Evolutionary conservation across 768 basidiomycete genomes (phyloP).

Genomic region (Termitomyces sp.): DNA sequence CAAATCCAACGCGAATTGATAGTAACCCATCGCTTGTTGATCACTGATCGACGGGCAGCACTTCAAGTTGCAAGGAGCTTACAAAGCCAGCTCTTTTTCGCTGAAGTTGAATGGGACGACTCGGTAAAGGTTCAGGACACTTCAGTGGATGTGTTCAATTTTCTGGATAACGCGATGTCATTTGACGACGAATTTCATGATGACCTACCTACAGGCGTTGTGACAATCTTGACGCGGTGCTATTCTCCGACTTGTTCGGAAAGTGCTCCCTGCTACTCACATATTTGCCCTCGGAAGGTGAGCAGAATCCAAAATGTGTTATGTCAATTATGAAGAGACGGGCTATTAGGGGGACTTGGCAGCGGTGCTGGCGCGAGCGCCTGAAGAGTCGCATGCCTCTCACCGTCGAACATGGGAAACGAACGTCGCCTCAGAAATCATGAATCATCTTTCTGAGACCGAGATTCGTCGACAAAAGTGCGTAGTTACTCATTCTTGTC

Average conservation of each 20-base stretch:
- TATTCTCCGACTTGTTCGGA: constrained; percentile 86
- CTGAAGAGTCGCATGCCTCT: constrained; percentile 25
- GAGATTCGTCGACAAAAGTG: constrained; percentile 83
- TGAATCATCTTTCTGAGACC: constrained; percentile 54
- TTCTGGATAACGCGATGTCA: constrained; percentile 77
- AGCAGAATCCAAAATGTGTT: background rate
- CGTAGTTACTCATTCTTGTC: constrained; percentile 8
- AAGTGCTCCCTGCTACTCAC: constrained; percentile 77
- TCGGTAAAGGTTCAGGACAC: constrained; percentile 73
- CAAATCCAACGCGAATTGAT: constrained; percentile 83
- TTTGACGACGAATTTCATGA: constrained; percentile 54
- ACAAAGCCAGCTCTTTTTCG: constrained; percentile 91
- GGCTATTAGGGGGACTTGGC: constrained; percentile 25
- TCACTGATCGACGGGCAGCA: constrained; percentile 77
- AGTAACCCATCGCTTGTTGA: constrained; percentile 66
- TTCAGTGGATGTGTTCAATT: constrained; percentile 91
- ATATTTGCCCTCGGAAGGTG: constrained; percentile 73
- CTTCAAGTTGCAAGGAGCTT: constrained; percentile 85
- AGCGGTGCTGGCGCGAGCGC: constrained; percentile 19
- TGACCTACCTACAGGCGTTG: constrained; percentile 81
- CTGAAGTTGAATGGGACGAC: constrained; percentile 92
- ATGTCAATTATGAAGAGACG: background rate
- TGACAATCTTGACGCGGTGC: constrained; percentile 87
- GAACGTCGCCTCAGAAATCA: constrained; percentile 35
- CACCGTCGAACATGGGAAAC: constrained; percentile 41